Evolutionary conservation across 169 alveolate species (phyloP), one percentile per base, ranked within the genome.

Genomic region (Eimeria falciformis): DNA sequence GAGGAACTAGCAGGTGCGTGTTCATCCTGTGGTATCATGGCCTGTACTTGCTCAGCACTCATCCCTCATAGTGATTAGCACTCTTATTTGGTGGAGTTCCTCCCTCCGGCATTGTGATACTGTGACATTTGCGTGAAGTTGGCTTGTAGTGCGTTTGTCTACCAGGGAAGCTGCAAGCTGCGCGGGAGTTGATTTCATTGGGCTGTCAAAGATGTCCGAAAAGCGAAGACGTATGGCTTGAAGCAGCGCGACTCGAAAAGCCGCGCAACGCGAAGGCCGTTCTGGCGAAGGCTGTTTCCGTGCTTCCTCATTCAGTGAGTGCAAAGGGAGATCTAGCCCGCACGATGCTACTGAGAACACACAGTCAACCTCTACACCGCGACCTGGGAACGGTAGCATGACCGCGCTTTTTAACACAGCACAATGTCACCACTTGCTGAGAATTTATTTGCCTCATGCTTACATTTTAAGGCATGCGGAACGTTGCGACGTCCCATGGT

Each of bases 201-300:
- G 99, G 99, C 25, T 98, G 99, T 77, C 95, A 97, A 93, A 96
- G 97, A 77, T 98, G 99, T 93, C 99, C 99, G 46, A 97, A 98
- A 92, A 97, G 96, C 92, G 99, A 99, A 92, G 99, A 99, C 96
- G 97, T 99, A 18, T 99, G 99, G 99, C 95, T 98, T 46, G 99
- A 99, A 95, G 99, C 99, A 14, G 99, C 99, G 18, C 96, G 99
- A 50, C 94, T 99, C 82, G 99, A 98, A 91, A 98, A 98, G 83
- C 98, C 99, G 17, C 98, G 97, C 69, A 96, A 98, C 82, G 99
- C 99, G 11, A 97, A 98, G 94, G 97, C 98, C 12, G 97, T 99
- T 27, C 93, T 99, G 62, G 99, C 99, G 58, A 94, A 92, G 66
- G 95, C 95, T 14, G 92, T 92, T 7, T 94, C 96, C 56, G 92